Evolutionary conservation across 169 alveolate species (phyloP), one percentile per base, ranked within the genome.

Genomic region (Plasmodium cynomolgi): DNA sequence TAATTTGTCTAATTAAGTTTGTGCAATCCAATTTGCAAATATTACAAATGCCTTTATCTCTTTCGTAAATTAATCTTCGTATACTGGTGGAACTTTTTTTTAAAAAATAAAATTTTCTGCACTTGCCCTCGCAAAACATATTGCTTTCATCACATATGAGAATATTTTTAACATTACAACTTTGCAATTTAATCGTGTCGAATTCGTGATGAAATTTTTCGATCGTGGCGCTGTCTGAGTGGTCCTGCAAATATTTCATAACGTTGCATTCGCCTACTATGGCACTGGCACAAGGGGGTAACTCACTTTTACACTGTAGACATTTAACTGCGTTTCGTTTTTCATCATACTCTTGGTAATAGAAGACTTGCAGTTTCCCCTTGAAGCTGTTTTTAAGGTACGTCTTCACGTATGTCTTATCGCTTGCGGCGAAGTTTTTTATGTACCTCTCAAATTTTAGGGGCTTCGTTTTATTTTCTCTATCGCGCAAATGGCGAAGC

Each of bases 21-120:
- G 84, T 34, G 62, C 84, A 84, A 84, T 84, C 84, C 33, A 84
- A 44, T 44, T 74, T 73, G 54, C 93, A 84, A 29, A 84, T 84
- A 50, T 72, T 74, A 74, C 93, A 84, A 31, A 84, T 23, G 39
- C 93, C 93, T 73, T 84, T 84, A 73, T 84, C 93, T 74, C 93
- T 84, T 84, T 84, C 93, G 34, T 41, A 84, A 73, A 84, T 84
- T 84, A 84, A 84, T 33, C 93, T 26, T 73, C 93, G 77, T 84
- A 84, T n/a, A 74, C 80, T 84, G 37, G 34, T 73, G 20, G 93
- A 84, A 44, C 80, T 84, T 84, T 84, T 84, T 84, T 84, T 84
- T 73, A 74, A 84, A 39, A 84, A 84, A 84, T 84, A 84, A 29
- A 73, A 3, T 50, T 47, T 37, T 44, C 93, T 73, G 37, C 93